Conservation (phyloP, 257 asterid species). For the Anisodus acutangulus region DNA sequence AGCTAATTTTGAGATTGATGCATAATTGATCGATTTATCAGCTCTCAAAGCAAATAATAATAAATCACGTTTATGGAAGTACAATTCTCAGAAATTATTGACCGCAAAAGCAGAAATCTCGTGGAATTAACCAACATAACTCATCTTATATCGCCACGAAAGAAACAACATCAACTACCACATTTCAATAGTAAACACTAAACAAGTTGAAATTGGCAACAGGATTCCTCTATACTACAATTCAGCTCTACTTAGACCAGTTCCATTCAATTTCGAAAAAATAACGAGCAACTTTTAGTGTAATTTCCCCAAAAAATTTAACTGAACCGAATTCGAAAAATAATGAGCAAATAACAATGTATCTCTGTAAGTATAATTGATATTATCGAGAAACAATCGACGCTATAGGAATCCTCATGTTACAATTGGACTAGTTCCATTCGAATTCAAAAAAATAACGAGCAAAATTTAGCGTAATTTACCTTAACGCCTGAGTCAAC, state of each 20-base stretch:
- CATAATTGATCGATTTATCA: neutral
- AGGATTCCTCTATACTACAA: neutral
- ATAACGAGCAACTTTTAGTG: too few species aligned
- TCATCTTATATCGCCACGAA: neutral
- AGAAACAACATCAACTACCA: neutral
- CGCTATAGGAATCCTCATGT: neutral
- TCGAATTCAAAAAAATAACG: neutral
- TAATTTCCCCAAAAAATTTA: too few species aligned
- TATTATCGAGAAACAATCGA: too few species aligned
- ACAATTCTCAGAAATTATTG: neutral
- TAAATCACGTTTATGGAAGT: neutral
- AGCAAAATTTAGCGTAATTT: neutral
- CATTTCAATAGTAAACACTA: neutral
- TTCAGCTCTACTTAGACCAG: neutral
- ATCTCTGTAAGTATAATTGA: too few species aligned
- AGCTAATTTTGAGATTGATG: neutral
- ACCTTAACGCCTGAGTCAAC: constrained; percentile 86
- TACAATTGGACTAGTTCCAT: neutral
- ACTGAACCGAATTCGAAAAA: too few species aligned
- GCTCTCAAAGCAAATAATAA: neutral
- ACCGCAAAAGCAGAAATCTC: neutral
- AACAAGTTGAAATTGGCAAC: neutral
- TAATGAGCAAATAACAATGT: too few species aligned
- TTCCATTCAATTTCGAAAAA: neutral
- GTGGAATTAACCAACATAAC: constrained; percentile 2